phyloP scores from a whole-genome alignment of 73 alveolate genomes.

The Diophrys appendiculata region DNA sequence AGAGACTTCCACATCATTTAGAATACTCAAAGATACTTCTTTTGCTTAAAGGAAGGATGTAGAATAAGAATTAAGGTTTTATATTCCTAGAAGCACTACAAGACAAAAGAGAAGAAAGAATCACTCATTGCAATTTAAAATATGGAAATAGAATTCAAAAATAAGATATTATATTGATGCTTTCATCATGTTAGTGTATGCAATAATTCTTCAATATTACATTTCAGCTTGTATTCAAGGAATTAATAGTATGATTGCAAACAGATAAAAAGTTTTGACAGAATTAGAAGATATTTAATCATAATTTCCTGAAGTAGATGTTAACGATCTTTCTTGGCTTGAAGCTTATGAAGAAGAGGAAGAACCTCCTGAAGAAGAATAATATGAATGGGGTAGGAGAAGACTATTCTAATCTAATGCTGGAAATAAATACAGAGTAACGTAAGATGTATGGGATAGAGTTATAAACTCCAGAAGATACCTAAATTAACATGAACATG shows the following conservation, averaged over 20 bases:
- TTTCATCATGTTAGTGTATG: background rate
- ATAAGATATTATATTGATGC: background rate
- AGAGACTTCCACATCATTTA: background rate
- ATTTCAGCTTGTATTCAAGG: background rate
- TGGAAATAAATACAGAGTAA: background rate
- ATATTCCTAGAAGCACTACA: background rate
- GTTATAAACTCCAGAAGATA: too few species aligned
- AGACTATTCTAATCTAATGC: background rate
- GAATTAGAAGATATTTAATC: background rate
- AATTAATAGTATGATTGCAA: background rate
- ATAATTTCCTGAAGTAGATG: background rate
- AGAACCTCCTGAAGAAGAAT: background rate
- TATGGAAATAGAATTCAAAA: background rate
- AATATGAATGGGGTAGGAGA: background rate
- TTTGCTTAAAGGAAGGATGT: background rate
- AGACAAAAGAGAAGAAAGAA: background rate
- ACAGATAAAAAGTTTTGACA: background rate
- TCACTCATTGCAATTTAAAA: background rate
- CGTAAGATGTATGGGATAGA: too few species aligned
- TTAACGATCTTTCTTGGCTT: background rate
- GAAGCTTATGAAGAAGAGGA: background rate
- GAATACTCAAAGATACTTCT: background rate
- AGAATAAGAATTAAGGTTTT: background rate
- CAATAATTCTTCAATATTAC: slow-evolving; percentile 1
- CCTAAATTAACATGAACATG: too few species aligned